These are phyloP conservation scores for Thecamonas trahens DNA, from an alignment of 78 protist genomes.

Conservation along the genomic window DNA sequence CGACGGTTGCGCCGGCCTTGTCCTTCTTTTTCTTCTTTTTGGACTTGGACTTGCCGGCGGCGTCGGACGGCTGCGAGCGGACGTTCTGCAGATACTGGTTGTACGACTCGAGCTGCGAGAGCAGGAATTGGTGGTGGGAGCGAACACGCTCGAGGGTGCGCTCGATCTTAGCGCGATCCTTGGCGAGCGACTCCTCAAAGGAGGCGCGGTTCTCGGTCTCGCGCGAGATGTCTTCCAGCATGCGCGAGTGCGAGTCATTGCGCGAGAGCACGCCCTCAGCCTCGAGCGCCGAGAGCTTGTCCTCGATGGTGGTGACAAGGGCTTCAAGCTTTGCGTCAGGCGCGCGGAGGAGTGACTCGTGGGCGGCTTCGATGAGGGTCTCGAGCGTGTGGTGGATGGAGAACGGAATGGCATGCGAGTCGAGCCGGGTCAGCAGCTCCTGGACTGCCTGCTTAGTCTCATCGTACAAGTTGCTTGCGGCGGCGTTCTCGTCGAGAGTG, in stretches of 20 bases:
- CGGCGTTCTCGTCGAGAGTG: no score
- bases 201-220: slow-evolving; percentile 34
- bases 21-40: no score
- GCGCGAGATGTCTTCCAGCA: background rate
- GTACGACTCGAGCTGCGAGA: slow-evolving; percentile 39
- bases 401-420: no score
- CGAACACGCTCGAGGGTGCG: slow-evolving; percentile 26
- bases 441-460: no score
- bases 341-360: no score
- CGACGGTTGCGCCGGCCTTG: no score
- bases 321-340: no score
- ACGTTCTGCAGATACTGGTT: slow-evolving; percentile 47
- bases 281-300: slow-evolving; percentile 18
- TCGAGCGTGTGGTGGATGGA: no score
- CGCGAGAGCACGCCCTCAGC: background rate
- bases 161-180: slow-evolving; percentile 20
- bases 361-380: no score
- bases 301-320: no score
- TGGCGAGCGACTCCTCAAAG: slow-evolving; percentile 1
- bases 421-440: no score
- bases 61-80: slow-evolving; percentile 23
- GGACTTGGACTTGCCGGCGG: background rate
- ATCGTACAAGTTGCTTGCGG: no score
- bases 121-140: slow-evolving; percentile 32
- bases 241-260: background rate